A percentile compares a stretch with the other conserved stretches of the same genome.
phyloP scores from a whole-genome alignment of 495 filamentous ascomycete genomes.

The Aspergillus incahuasiensis region DNA sequence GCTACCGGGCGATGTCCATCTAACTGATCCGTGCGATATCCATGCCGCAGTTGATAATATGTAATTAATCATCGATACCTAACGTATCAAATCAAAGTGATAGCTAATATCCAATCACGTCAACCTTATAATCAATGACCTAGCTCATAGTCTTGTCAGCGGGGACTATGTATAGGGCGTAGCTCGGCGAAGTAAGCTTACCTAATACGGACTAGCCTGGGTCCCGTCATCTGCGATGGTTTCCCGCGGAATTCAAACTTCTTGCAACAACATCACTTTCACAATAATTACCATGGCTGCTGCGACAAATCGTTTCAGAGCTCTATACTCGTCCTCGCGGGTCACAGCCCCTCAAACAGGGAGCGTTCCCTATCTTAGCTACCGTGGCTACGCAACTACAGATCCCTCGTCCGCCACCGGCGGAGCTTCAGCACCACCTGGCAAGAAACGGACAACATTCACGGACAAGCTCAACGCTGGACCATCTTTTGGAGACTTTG shows the following conservation, averaged over 20 bases:
- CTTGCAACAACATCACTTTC: slow-evolving; percentile 5
- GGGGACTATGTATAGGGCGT: too few relatives aligned
- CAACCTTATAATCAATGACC: background rate
- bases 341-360: slow-evolving; percentile 16
- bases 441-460: slow-evolving; percentile 60
- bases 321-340: slow-evolving; percentile 29
- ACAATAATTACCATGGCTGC: slow-evolving; percentile 15
- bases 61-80: slow-evolving; percentile 8
- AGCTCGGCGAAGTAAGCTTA: background rate
- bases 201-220: slow-evolving; percentile 11
- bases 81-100: background rate
- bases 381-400: slow-evolving; percentile 40
- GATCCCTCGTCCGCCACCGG: slow-evolving; percentile 36
- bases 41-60: slow-evolving; percentile 12
- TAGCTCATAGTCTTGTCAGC: background rate
- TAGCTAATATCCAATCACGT: slow-evolving; percentile 14
- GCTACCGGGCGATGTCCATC: slow-evolving; percentile 3
- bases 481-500: slow-evolving; percentile 81
- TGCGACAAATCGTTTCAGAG: slow-evolving; percentile 34
- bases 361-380: slow-evolving; percentile 14
- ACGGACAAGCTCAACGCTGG: slow-evolving; percentile 74
- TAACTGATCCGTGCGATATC: background rate
- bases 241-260: slow-evolving; percentile 30
- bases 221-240: slow-evolving; percentile 12
- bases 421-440: slow-evolving; percentile 24